These are phyloP conservation scores for Incumbomyces lentus DNA, from an alignment of 2,329 filamentous ascomycete species.

Conservation along the genomic window DNA sequence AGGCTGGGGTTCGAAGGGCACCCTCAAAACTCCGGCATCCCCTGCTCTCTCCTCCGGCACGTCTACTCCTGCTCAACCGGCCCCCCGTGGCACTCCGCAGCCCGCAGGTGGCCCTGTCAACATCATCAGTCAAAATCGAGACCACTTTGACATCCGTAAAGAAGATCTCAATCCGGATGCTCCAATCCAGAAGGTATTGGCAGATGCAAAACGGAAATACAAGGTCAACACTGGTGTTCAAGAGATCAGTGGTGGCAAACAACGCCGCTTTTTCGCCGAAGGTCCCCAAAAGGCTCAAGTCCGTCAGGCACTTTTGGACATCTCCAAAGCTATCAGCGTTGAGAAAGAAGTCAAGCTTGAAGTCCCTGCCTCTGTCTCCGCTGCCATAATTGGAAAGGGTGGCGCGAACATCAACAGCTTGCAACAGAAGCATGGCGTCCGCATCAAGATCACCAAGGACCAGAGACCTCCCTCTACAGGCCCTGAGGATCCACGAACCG, in stretches of 20 bases:
- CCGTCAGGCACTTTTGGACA: constrained; percentile 77
- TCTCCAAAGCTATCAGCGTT: constrained; percentile 75
- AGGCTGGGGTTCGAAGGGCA: constrained; percentile 36
- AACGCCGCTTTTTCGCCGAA: constrained; percentile 71
- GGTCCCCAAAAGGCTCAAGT: constrained; percentile 68
- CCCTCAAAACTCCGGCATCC: constrained; percentile 36
- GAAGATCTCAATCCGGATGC: constrained; percentile 66
- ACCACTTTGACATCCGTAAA: constrained; percentile 63
- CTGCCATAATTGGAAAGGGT: constrained; percentile 86
- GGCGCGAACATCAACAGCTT: constrained; percentile 84
- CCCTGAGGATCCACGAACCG: constrained; percentile 61
- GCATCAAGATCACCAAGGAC: constrained; percentile 73
- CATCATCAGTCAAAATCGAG: constrained; percentile 71
- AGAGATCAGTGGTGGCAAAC: constrained; percentile 59
- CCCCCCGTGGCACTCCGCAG: constrained; percentile 47
- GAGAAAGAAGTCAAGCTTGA: constrained; percentile 66
- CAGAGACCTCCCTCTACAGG: constrained; percentile 54
- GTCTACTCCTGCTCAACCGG: constrained; percentile 51
- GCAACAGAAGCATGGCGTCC: constrained; percentile 78
- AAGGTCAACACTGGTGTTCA: constrained; percentile 69
- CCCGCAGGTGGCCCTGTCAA: constrained; percentile 26
- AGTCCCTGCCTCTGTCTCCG: constrained; percentile 71
- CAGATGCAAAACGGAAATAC: constrained; percentile 87
- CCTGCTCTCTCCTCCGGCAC: constrained; percentile 44
- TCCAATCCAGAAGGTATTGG: constrained; percentile 72